Conservation (phyloP, 768 basidiomycete species). For the Trametes villosa region DNA sequence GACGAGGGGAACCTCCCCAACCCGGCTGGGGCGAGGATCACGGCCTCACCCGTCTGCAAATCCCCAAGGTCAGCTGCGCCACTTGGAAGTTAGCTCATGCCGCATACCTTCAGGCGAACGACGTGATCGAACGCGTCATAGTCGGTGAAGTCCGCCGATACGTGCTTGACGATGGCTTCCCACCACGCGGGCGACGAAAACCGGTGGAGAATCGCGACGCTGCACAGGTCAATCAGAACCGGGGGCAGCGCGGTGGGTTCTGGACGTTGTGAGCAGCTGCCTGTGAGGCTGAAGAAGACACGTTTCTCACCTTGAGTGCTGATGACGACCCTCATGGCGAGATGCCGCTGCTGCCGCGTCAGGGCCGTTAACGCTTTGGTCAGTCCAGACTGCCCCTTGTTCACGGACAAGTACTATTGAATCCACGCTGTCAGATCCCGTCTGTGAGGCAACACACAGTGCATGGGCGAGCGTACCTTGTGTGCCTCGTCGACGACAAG, state of each 20-base stretch:
- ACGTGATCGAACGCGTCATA: conserved; percentile 68
- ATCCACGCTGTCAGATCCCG: too few species aligned
- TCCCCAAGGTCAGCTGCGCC: background rate
- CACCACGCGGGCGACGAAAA: conserved; percentile 81
- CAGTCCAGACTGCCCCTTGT: conserved; percentile 51
- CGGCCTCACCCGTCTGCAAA: conserved; percentile 68
- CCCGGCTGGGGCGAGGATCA: conserved; percentile 69
- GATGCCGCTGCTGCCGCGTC: conserved; percentile 73
- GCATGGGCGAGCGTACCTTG: conserved; percentile 47
- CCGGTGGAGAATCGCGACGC: conserved; percentile 66
- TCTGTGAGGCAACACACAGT: too few species aligned
- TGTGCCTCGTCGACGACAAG: conserved; percentile 79
- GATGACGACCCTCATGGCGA: conserved; percentile 73
- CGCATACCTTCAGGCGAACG: conserved; percentile 61
- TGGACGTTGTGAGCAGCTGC: conserved; percentile 31
- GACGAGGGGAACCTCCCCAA: conserved; percentile 13
- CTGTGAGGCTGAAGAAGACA: background rate
- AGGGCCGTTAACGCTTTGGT: conserved; percentile 66
- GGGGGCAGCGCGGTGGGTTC: conserved; percentile 77
- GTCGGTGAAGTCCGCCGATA: conserved; percentile 62
- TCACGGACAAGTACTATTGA: conserved; percentile 68
- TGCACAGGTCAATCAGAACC: conserved; percentile 67
- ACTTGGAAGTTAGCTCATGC: background rate
- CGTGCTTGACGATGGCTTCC: conserved; percentile 68
- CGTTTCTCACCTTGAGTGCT: conserved; percentile 71